phyloP scores from a whole-genome alignment of 257 asterid genomes.

The Lycium barbarum region DNA sequence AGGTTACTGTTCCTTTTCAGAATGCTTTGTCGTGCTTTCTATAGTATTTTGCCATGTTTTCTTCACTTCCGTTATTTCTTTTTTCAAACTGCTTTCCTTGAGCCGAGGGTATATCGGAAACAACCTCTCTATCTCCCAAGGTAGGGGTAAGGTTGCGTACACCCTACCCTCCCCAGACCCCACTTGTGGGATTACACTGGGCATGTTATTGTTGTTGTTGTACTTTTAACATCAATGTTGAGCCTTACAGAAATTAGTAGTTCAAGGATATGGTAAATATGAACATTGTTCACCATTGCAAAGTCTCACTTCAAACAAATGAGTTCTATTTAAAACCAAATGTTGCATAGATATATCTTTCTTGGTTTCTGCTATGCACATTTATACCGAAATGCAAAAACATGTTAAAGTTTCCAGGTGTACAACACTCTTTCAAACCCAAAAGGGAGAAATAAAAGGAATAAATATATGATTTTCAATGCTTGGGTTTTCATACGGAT shows the following conservation, averaged over 20 bases:
- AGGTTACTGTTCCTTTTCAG: too few relatives aligned
- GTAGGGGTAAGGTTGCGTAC: too few relatives aligned
- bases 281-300: slow-evolving; percentile 8
- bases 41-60: too few relatives aligned
- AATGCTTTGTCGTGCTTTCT: too few relatives aligned
- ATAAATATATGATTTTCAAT: neutral
- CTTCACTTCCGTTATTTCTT: too few relatives aligned
- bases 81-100: too few relatives aligned
- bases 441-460: neutral
- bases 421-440: slow-evolving; percentile 14
- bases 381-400: neutral
- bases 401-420: neutral
- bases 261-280: neutral
- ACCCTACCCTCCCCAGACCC: too few relatives aligned
- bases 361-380: neutral
- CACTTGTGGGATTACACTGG: too few relatives aligned
- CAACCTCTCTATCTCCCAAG: too few relatives aligned
- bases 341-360: neutral
- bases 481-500: slow-evolving; percentile 17
- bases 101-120: too few relatives aligned
- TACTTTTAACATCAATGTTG: neutral
- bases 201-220: too few relatives aligned
- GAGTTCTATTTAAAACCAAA: slow-evolving; percentile 11
- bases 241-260: neutral
- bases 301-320: slow-evolving; percentile 10